Percentiles rank a stretch among this genome's conserved stretches.
Evolutionary conservation across 345 rosid genomes (phyloP).

Genomic region (Xanthoceras sorbifolium): DNA sequence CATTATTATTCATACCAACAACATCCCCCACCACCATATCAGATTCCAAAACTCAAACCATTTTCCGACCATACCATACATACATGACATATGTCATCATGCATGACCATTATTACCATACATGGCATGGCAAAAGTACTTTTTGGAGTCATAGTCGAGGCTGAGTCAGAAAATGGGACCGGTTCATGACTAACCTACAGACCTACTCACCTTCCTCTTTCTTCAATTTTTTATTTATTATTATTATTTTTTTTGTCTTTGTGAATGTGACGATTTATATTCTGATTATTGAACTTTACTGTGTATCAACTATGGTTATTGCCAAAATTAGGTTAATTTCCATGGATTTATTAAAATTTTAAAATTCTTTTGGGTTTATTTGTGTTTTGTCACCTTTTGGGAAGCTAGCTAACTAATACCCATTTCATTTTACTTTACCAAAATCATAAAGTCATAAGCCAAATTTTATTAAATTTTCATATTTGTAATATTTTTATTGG

Average conservation of each 20-base stretch:
- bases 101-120: neutral
- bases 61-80: neutral
- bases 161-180: slow-evolving; percentile 36
- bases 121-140: neutral
- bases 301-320: neutral
- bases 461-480: too few relatives aligned
- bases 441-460: neutral
- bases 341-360: neutral
- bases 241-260: neutral
- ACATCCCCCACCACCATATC: neutral
- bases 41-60: slow-evolving; percentile 5
- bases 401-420: neutral
- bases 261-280: slow-evolving; percentile 15
- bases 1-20: too few relatives aligned
- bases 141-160: slow-evolving; percentile 21
- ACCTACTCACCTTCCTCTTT: slow-evolving; percentile 26
- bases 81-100: neutral
- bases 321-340: slow-evolving; percentile 1
- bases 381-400: neutral
- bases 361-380: neutral
- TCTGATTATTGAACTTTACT: neutral
- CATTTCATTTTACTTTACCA: neutral
- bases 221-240: slow-evolving; percentile 3
- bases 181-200: slow-evolving; percentile 22
- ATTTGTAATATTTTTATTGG: too few relatives aligned